Evolutionary conservation across 495 filamentous ascomycete genomes (phyloP).

Genomic region (Rostrohypoxylon terebratum): DNA sequence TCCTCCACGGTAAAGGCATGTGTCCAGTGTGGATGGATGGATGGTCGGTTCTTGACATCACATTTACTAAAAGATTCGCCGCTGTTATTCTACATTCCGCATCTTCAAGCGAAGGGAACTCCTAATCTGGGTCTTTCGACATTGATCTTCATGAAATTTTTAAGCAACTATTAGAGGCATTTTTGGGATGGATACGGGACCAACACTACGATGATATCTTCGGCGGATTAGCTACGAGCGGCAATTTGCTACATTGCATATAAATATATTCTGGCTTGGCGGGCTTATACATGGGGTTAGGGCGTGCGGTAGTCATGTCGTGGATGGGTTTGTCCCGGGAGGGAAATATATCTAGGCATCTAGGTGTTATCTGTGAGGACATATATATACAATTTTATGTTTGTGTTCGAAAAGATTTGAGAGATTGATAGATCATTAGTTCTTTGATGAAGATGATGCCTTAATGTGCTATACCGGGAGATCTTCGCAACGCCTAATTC

Average conservation of each 20-base stretch:
- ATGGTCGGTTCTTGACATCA: neutral
- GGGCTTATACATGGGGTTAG: slow-evolving; percentile 28
- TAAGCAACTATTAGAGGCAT: slow-evolving; percentile 5
- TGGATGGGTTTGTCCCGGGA: neutral
- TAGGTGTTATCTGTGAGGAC: neutral
- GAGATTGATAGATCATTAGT: neutral
- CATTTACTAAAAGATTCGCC: neutral
- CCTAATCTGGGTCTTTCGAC: neutral
- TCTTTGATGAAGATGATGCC: neutral
- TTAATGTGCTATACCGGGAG: neutral
- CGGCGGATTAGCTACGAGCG: slow-evolving; percentile 4
- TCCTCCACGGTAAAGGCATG: slow-evolving; percentile 24
- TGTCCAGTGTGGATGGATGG: neutral
- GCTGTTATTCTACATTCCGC: slow-evolving; percentile 6
- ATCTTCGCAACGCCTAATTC: neutral
- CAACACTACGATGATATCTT: slow-evolving; percentile 7
- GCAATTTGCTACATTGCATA: slow-evolving; percentile 24
- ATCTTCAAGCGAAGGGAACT: neutral
- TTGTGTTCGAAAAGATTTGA: neutral
- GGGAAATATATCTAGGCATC: neutral
- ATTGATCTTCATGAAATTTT: slow-evolving; percentile 4
- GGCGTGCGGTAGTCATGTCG: slow-evolving; percentile 16
- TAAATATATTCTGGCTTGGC: slow-evolving; percentile 8
- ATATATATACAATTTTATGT: neutral
- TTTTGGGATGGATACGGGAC: slow-evolving; percentile 14